Conservation (phyloP, 2,329 filamentous ascomycete species). For the Fusarium buharicum region DNA sequence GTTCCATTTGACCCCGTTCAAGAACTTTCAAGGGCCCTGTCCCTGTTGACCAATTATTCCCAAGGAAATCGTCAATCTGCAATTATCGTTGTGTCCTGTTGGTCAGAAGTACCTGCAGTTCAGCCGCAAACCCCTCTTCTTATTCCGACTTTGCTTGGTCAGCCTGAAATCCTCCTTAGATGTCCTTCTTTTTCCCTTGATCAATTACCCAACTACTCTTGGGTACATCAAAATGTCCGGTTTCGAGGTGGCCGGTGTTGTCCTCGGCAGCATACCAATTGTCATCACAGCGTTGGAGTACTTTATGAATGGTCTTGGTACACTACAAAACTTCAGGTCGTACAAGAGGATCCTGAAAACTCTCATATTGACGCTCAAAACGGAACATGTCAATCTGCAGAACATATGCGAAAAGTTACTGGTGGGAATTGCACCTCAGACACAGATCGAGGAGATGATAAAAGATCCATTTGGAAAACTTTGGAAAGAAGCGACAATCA, state of each 20-base stretch:
- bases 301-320: not conserved
- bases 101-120: too few species aligned
- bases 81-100: not conserved
- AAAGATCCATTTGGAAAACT: not conserved
- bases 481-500: not conserved
- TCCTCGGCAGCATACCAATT: not conserved
- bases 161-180: too few species aligned
- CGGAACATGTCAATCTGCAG: not conserved
- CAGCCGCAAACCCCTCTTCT: constrained; percentile 11
- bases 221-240: not conserved
- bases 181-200: not conserved
- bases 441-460: not conserved
- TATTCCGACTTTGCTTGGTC: too few species aligned
- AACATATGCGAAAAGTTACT: constrained; percentile 18
- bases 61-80: not conserved
- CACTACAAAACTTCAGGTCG: not conserved
- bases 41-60: not conserved
- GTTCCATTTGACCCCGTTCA: too few species aligned
- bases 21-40: not conserved
- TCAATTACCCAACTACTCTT: accelerated
- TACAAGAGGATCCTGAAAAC: constrained; percentile 1
- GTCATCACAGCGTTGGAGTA: not conserved
- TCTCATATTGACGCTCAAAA: constrained; percentile 8
- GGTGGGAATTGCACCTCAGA: not conserved
- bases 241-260: not conserved